phyloP scores from a whole-genome alignment of 2,329 filamentous ascomycete genomes.

The Lasiodiplodia gonubiensis region DNA sequence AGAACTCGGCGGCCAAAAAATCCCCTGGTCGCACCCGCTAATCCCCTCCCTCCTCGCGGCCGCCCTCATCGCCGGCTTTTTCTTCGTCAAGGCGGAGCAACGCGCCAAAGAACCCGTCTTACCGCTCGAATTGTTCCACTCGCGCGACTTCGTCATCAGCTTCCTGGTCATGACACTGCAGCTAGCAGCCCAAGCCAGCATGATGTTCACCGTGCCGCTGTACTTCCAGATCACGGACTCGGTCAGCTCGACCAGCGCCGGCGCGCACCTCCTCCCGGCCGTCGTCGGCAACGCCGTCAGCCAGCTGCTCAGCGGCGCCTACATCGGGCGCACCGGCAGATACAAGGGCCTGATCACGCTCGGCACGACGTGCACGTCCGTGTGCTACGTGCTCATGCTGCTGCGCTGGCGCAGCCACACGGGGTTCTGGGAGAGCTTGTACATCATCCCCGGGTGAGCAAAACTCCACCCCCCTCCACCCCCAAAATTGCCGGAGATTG shows the following conservation, averaged over 20 bases:
- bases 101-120: slow-evolving; percentile 63
- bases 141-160: slow-evolving; percentile 59
- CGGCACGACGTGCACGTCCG: slow-evolving; percentile 33
- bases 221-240: slow-evolving; percentile 71
- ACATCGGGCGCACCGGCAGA: slow-evolving; percentile 56
- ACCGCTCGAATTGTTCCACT: slow-evolving; percentile 59
- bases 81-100: slow-evolving; percentile 46
- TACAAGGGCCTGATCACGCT: slow-evolving; percentile 37
- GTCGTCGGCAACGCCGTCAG: slow-evolving; percentile 71
- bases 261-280: slow-evolving; percentile 68
- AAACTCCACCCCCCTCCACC: too few relatives aligned
- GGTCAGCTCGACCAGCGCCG: slow-evolving; percentile 63
- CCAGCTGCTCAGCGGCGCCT: slow-evolving; percentile 63
- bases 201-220: slow-evolving; percentile 70
- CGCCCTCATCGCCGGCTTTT: slow-evolving; percentile 35
- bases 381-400: slow-evolving; percentile 37
- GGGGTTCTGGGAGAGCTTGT: slow-evolving; percentile 37
- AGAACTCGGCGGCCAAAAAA: slow-evolving; percentile 53
- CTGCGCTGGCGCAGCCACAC: slow-evolving; percentile 40
- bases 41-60: slow-evolving; percentile 43
- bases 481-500: not conserved
- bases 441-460: slow-evolving; percentile 35
- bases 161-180: slow-evolving; percentile 62
- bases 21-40: slow-evolving; percentile 44
- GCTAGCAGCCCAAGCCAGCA: slow-evolving; percentile 62